Conservation (phyloP, 805 yeast genomes). For the Candida namnaoensis region DNA sequence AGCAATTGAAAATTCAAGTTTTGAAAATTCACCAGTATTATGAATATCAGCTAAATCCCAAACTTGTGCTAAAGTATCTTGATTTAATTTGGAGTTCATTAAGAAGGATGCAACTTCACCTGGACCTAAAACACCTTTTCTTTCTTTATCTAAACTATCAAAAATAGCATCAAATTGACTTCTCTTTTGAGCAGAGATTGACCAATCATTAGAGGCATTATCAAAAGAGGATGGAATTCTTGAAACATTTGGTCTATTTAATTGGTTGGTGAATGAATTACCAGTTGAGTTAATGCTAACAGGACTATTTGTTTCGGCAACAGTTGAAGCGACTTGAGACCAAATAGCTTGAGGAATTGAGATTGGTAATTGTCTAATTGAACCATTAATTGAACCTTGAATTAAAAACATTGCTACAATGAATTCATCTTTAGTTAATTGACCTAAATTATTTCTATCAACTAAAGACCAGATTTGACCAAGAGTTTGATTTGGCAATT, state of each 20-base stretch:
- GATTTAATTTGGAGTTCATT: slow-evolving; percentile 79
- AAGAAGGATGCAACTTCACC: slow-evolving; percentile 82
- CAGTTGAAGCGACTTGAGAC: slow-evolving; percentile 20
- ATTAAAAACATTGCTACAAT: slow-evolving; percentile 93
- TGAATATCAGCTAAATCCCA: slow-evolving; percentile 95
- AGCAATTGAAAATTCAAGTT: slow-evolving; percentile 84
- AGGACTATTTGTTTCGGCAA: slow-evolving; percentile 9
- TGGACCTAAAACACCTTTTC: slow-evolving; percentile 58
- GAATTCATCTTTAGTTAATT: slow-evolving; percentile 66
- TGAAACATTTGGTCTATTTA: slow-evolving; percentile 13
- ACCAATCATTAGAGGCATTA: slow-evolving; percentile 49
- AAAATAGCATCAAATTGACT: slow-evolving; percentile 77
- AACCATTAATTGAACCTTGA: slow-evolving; percentile 66
- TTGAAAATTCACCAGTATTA: slow-evolving; percentile 74
- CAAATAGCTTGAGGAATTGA: slow-evolving; percentile 33
- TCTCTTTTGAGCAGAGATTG: slow-evolving; percentile 55
- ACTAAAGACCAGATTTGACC: slow-evolving; percentile 88
- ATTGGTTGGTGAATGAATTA: slow-evolving; percentile 6
- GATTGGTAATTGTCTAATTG: slow-evolving; percentile 49
- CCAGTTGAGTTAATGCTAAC: slow-evolving; percentile 20
- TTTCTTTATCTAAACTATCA: slow-evolving; percentile 62
- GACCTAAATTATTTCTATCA: slow-evolving; percentile 69
- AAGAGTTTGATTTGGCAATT: slow-evolving; percentile 64
- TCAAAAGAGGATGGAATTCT: slow-evolving; percentile 28
- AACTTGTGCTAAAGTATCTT: slow-evolving; percentile 75